Percentiles rank a stretch among this genome's conserved stretches.
Conservation (phyloP, 2,329 filamentous ascomycete genomes). For the Tolypocladium tropicale region DNA sequence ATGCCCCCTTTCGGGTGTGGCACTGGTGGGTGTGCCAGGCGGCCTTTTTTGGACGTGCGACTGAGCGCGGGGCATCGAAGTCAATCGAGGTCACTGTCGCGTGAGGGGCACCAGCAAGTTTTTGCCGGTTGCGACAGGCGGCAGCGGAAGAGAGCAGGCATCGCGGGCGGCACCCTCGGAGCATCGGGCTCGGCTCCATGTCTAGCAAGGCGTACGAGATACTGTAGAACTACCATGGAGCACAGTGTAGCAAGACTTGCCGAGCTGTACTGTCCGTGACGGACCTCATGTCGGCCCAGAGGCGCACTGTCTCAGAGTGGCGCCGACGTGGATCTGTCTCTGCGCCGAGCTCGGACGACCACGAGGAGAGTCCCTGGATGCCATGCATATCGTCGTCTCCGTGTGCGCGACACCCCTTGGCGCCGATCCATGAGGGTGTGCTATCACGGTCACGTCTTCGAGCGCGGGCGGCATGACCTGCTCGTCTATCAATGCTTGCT, state of each 20-base stretch:
- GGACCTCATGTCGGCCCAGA: not conserved
- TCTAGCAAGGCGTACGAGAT: not conserved
- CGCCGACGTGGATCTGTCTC: not conserved
- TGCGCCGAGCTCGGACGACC: not conserved
- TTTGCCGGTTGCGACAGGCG: not conserved
- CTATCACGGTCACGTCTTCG: not conserved
- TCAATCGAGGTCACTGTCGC: not conserved
- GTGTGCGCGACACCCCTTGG: not conserved
- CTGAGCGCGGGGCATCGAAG: not conserved
- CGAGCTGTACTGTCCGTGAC: not conserved
- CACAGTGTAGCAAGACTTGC: not conserved
- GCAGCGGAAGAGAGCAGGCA: not conserved
- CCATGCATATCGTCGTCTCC: not conserved
- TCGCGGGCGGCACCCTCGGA: not conserved
- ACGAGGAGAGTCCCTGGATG: no score
- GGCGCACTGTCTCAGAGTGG: not conserved
- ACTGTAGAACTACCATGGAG: not conserved
- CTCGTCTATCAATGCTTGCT: slow-evolving; percentile 5
- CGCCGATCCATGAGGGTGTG: not conserved
- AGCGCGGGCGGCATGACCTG: not conserved
- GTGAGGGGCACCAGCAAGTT: not conserved
- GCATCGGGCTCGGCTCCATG: not conserved
- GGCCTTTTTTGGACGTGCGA: not conserved
- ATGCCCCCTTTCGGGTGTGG: not conserved
- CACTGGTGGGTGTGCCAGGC: not conserved